Conservation (phyloP, 106 monocot genomes). For the Dendrobium nobile region DNA sequence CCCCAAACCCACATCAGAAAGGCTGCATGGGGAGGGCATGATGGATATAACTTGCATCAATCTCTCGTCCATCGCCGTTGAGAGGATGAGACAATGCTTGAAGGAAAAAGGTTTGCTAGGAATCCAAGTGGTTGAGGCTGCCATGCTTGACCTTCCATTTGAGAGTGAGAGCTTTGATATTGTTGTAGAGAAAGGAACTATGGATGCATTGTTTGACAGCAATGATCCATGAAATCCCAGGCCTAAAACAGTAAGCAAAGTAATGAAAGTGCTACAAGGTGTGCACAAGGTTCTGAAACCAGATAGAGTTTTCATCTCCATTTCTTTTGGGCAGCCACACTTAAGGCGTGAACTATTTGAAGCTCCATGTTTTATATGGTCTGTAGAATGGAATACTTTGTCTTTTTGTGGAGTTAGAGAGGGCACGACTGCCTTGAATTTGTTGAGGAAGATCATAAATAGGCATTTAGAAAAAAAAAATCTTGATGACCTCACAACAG, state of each 20-base stretch:
- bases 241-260: constrained; percentile 57
- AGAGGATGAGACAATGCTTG: constrained; percentile 50
- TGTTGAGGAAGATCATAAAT: constrained; percentile 67
- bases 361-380: constrained; percentile 73
- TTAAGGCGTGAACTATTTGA: constrained; percentile 80
- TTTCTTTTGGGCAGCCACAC: constrained; percentile 94
- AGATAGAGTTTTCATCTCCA: constrained; percentile 74
- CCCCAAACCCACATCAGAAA: constrained; percentile 16
- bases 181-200: constrained; percentile 95
- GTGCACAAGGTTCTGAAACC: constrained; percentile 78
- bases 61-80: constrained; percentile 61
- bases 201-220: constrained; percentile 94
- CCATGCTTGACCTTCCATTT: constrained; percentile 88
- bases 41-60: constrained; percentile 73
- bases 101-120: constrained; percentile 50
- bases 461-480: constrained; percentile 21
- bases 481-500: too few species aligned
- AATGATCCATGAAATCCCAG: constrained; percentile 94
- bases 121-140: constrained; percentile 67
- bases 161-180: constrained; percentile 55
- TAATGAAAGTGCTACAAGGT: constrained; percentile 77
- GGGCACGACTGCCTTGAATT: constrained; percentile 54
- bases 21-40: constrained; percentile 47
- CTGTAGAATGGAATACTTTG: constrained; percentile 75
- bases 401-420: constrained; percentile 65